A percentile compares a stretch with the other conserved stretches of the same genome.
These are phyloP conservation scores for Aspergillus fijiensis DNA, from an alignment of 2,329 filamentous ascomycete species.

Conservation along the genomic window DNA sequence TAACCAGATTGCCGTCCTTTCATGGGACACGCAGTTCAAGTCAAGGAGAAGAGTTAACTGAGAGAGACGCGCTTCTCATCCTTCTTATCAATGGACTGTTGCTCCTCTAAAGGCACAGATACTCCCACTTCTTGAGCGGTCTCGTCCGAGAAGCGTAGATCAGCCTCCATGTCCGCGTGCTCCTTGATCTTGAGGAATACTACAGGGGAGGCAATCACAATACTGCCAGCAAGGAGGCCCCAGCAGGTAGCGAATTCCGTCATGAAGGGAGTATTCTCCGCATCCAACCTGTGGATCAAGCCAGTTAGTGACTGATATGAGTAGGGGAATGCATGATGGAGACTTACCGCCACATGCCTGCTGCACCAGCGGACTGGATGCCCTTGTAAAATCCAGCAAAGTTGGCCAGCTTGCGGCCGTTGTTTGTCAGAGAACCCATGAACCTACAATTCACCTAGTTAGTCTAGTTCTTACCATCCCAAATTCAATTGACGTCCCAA, in stretches of 20 bases:
- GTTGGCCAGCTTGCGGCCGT: constrained; percentile 86
- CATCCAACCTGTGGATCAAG: constrained; percentile 58
- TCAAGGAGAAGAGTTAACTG: not conserved
- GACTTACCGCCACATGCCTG: constrained; percentile 51
- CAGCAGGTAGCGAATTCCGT: constrained; percentile 73
- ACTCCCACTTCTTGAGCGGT: constrained; percentile 66
- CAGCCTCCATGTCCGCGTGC: constrained; percentile 75
- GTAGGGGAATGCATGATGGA: not conserved
- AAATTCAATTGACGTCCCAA: not conserved
- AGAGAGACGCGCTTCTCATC: constrained; percentile 12
- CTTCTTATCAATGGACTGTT: constrained; percentile 20
- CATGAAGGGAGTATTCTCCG: constrained; percentile 62
- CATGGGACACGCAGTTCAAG: not conserved
- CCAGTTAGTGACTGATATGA: not conserved
- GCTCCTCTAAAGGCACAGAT: constrained; percentile 18
- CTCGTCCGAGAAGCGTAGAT: constrained; percentile 82
- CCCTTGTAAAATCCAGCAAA: constrained; percentile 88
- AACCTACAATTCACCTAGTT: constrained; percentile 54
- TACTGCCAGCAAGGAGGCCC: constrained; percentile 70
- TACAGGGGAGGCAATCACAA: constrained; percentile 75
- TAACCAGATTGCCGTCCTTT: not conserved
- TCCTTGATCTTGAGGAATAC: constrained; percentile 79
- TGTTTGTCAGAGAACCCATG: constrained; percentile 93
- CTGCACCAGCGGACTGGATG: constrained; percentile 83
- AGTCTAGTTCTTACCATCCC: not conserved